These are phyloP conservation scores for Daldinia loculata DNA, from an alignment of 495 filamentous ascomycete species.

Conservation along the genomic window DNA sequence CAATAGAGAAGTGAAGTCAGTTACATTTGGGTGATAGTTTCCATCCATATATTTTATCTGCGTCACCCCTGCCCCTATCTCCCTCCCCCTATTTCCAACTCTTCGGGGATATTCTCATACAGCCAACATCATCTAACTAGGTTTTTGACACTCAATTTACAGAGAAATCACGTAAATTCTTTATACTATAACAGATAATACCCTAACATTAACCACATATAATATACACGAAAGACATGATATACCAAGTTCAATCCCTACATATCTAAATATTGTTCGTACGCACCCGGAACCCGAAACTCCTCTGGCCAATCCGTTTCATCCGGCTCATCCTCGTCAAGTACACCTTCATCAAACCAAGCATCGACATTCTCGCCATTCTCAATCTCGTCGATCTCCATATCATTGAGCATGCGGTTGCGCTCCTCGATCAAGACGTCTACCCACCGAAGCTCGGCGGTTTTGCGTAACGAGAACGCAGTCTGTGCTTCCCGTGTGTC, in stretches of 20 bases:
- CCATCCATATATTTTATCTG: not conserved
- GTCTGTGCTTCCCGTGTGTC: constrained; percentile 11
- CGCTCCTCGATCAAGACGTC: constrained; percentile 45
- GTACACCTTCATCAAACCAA: constrained; percentile 34
- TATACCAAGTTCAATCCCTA: not conserved
- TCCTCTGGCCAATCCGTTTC: constrained; percentile 6
- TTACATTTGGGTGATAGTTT: not conserved
- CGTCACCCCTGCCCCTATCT: constrained; percentile 16
- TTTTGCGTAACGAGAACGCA: constrained; percentile 26
- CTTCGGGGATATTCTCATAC: not conserved
- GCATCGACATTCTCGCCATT: constrained; percentile 43
- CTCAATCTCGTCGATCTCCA: constrained; percentile 50
- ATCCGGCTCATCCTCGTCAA: constrained; percentile 21
- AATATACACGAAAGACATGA: not conserved
- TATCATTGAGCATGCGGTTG: constrained; percentile 39
- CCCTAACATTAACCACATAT: not conserved
- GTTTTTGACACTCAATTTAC: not conserved
- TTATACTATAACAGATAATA: not conserved
- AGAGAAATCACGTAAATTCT: not conserved
- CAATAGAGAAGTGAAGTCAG: not conserved
- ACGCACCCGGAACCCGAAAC: constrained; percentile 8
- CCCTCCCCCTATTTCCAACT: not conserved
- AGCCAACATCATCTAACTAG: not conserved
- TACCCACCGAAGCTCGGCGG: constrained; percentile 47
- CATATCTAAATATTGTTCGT: not conserved